Percentiles rank a stretch among this genome's conserved stretches.
Evolutionary conservation across 2,329 filamentous ascomycete species (phyloP).

Genomic region (Fusarium setosum): DNA sequence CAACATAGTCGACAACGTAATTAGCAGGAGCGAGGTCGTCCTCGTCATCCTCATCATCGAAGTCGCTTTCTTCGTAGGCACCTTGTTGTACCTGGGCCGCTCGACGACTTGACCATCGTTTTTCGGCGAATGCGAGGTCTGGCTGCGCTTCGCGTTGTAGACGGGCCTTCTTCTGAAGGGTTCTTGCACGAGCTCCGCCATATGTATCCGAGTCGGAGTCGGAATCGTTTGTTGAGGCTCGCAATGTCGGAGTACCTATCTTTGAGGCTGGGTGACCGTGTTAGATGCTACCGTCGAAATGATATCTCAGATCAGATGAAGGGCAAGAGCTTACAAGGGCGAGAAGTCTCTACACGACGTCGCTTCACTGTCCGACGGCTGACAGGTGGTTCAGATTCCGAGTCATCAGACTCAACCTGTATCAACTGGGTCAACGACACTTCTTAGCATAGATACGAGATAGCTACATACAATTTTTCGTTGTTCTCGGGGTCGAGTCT

Average conservation of each 20-base stretch:
- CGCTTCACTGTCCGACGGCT: conserved; percentile 73
- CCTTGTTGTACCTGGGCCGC: conserved; percentile 77
- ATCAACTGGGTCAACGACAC: conserved; percentile 22
- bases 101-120: conserved; percentile 90
- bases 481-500: conserved; percentile 69
- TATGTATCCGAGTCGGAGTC: conserved; percentile 83
- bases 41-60: conserved; percentile 73
- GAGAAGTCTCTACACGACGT: conserved; percentile 74
- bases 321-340: conserved; percentile 64
- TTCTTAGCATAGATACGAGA: background rate
- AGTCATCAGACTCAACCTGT: conserved; percentile 68
- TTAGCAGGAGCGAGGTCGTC: conserved; percentile 72
- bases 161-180: conserved; percentile 79
- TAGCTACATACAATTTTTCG: conserved; percentile 64
- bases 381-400: conserved; percentile 75
- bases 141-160: conserved; percentile 76
- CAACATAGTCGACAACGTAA: conserved; percentile 76
- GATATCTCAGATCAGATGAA: background rate
- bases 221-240: conserved; percentile 69
- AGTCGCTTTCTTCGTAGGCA: conserved; percentile 74
- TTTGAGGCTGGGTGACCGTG: conserved; percentile 63
- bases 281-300: conserved; percentile 27
- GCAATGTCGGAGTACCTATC: conserved; percentile 65
- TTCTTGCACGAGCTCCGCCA: conserved; percentile 78
- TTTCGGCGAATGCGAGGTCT: conserved; percentile 77